phyloP scores from a whole-genome alignment of 2,329 filamentous ascomycete genomes.

The Dryadomyces quercus-mongolicae region DNA sequence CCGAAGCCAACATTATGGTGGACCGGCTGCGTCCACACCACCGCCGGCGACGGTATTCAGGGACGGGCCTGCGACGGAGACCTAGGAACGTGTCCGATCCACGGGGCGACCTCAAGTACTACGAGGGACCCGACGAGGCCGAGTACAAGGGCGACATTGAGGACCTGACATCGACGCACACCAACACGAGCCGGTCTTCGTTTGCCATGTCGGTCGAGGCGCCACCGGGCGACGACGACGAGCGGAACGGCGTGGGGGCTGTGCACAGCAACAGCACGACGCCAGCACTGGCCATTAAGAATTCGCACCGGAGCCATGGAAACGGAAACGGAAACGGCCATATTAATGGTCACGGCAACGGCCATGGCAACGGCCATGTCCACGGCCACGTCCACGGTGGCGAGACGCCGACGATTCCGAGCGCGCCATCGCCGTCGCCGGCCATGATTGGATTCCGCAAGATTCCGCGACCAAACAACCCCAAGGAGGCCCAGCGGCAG shows the following conservation, averaged over 20 bases:
- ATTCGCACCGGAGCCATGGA: no score
- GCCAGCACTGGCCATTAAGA: slow-evolving; percentile 8
- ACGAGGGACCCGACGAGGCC: slow-evolving; percentile 77
- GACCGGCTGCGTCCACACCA: slow-evolving; percentile 28
- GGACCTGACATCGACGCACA: slow-evolving; percentile 10
- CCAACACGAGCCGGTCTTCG: slow-evolving; percentile 10
- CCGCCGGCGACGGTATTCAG: slow-evolving; percentile 65
- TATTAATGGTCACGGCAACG: background rate
- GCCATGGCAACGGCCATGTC: background rate
- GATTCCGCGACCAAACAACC: slow-evolving; percentile 55
- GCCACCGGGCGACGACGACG: background rate
- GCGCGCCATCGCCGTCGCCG: background rate
- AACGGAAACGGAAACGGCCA: background rate
- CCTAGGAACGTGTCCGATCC: slow-evolving; percentile 59
- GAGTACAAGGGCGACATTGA: slow-evolving; percentile 64
- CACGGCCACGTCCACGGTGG: background rate
- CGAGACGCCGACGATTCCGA: background rate
- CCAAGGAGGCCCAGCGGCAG: slow-evolving; percentile 61
- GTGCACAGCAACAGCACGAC: slow-evolving; percentile 8
- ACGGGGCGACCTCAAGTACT: slow-evolving; percentile 75
- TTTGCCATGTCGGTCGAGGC: slow-evolving; percentile 1
- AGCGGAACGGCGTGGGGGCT: background rate
- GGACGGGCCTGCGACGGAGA: slow-evolving; percentile 65
- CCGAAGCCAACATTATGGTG: slow-evolving; percentile 44
- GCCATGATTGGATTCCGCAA: slow-evolving; percentile 18